Evolutionary conservation across 192 early-diverging fungal genomes (phyloP), one percentile per base, ranked within the genome.

Genomic region (Coemansia sp.): DNA sequence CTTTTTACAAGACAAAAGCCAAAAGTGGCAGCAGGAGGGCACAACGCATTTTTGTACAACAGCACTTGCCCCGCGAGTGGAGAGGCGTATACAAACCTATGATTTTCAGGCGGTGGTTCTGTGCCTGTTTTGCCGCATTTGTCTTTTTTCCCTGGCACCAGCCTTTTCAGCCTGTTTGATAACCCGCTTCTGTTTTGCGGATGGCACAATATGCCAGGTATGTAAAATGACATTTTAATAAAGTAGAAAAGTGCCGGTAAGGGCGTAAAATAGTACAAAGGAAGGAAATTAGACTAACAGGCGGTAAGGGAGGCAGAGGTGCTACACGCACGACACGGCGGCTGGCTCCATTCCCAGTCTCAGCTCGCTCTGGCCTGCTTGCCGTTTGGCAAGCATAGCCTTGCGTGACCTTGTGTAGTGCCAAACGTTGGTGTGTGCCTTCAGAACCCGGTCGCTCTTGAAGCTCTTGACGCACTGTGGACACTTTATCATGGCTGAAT

Each of bases 391-490:
- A 45, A 43, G n/a, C 24, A 43, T 17, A 2, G 53, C 25, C 45
- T 56, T 56, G 41, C 50, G 55, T n/a, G 66, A 32, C 37, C 50
- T 39, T 29, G 41, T 62, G 68, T 80, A 80, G 62, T 80, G 77
- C 77, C 77, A 80, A 25, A 80, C 77, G 58, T 80, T 65, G 48
- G 65, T 58, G 56, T 80, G 77, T 2, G 65, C 72, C 1, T 47
- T 60, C 21, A 80, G 50, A 8, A 63, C 22, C 37, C 41, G 49
- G 50, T 60, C 58, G 59, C 51, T 64, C 32, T 55, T 48, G 39
- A 80, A 80, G 62, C 66, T 68, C 48, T 55, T 58, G 10, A 80
- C 72, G 66, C 77, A 80, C 43, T 80, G 51, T 23, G 77, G 72
- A 32, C 77, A 80, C 66, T 80, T 74, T 25, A 64, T 55, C 62